Evolutionary conservation across 208 protist genomes (phyloP).

Genomic region (Spongospora subterranea): DNA sequence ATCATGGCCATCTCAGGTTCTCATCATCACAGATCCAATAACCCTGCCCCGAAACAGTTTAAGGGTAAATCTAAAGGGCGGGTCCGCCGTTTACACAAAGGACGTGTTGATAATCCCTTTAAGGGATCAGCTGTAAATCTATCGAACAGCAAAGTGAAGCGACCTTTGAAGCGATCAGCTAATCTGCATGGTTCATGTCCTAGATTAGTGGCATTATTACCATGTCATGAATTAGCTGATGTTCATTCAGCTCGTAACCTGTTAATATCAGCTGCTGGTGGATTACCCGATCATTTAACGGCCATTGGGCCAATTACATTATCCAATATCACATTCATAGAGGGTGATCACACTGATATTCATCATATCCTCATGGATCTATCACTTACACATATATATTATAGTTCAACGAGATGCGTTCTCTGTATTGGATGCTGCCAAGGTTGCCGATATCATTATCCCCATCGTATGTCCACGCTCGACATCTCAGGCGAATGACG

Average conservation of each 20-base stretch:
- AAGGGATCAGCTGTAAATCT: neutral
- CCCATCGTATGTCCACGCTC: neutral
- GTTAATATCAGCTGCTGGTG: neutral
- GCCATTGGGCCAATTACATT: neutral
- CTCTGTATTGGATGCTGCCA: neutral
- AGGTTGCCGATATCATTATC: slow-evolving; percentile 49
- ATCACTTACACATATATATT: neutral
- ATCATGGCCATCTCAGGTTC: neutral
- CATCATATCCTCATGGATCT: neutral
- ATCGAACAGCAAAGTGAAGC: neutral
- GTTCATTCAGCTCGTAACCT: slow-evolving; percentile 3
- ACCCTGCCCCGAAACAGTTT: neutral
- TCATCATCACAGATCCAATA: neutral
- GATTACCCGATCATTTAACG: neutral
- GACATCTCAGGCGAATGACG: neutral
- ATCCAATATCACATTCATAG: neutral
- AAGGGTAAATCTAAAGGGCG: slow-evolving; percentile 35
- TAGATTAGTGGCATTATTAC: neutral
- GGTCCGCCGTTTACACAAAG: neutral
- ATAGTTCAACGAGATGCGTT: neutral
- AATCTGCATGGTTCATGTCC: neutral
- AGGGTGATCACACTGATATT: neutral
- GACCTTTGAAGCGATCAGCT: neutral
- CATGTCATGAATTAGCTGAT: slow-evolving; percentile 2
- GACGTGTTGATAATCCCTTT: neutral